phyloP scores from a whole-genome alignment of 148 eudicot species.

The Polygonum aviculare region DNA sequence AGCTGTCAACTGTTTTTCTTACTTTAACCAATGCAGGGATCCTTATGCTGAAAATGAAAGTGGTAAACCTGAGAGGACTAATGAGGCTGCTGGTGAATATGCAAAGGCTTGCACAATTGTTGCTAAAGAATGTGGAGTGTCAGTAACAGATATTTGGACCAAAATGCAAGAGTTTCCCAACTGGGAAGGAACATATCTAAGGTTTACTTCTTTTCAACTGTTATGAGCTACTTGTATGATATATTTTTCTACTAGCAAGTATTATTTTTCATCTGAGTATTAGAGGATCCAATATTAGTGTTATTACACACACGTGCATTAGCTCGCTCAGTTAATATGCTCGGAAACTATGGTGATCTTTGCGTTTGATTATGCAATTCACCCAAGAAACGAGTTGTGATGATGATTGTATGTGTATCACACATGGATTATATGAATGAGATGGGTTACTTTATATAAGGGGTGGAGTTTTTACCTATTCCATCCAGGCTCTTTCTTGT shows the following conservation, averaged over 20 bases:
- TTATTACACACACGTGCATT: background rate
- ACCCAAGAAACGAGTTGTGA: too few species aligned
- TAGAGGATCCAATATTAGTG: background rate
- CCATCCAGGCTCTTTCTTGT: too few species aligned
- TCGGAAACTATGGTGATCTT: background rate
- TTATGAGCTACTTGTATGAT: background rate
- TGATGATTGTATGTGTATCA: background rate
- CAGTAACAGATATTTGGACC: constrained; percentile 60
- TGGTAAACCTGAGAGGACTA: constrained; percentile 75
- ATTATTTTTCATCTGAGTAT: background rate
- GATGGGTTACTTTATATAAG: background rate
- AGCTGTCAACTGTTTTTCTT: background rate
- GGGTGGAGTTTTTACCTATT: too few species aligned
- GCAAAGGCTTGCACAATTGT: constrained; percentile 64
- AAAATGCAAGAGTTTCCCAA: constrained; percentile 64
- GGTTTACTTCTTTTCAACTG: constrained; percentile 25
- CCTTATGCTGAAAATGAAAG: constrained; percentile 42
- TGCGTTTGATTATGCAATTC: background rate
- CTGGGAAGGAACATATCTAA: constrained; percentile 48
- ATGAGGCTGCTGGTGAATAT: constrained; percentile 63
- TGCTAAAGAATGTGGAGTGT: constrained; percentile 43
- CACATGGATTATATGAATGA: too few species aligned
- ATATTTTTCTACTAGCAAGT: background rate
- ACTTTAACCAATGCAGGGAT: constrained; percentile 28
- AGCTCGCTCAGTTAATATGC: background rate